Base-by-base conservation (phyloP, 148 eudicot species). In the Diospyros kaki region DNA sequence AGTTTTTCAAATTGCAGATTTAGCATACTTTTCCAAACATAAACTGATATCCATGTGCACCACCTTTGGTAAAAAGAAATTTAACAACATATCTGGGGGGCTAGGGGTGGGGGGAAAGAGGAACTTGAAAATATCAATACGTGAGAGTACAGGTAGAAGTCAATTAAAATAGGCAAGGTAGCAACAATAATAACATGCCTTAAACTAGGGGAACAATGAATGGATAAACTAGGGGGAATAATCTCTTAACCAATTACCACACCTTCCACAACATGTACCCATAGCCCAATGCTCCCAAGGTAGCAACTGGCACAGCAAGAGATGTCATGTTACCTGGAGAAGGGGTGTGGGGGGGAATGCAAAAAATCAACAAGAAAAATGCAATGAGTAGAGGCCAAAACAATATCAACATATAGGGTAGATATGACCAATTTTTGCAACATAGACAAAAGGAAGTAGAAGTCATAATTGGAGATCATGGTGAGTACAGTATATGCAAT, bases 251-350 rank as follows among this genome's bases (percentile, higher is more conserved):
- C 48, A 64, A 45, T 66, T 54, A 52, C 51, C 75, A n/a, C 73
- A 94, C 98, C 96, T 94, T 94, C 98, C 93, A 94, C 98, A 97
- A 92, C 97, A 94, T 94, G 82, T 92, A 94, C 66, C 96, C 98
- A 81, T 94, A 94, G 68, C 97, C 92, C 82, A 90, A 11, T 64
- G 93, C 93, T 58, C 98, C 97, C 67, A 90, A 12, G 51, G 93
- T 79, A 64, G 91, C 97, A 81, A 92, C 98, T 51, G 97, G 97
- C 77, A 90, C 78, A 61, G 89, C 75, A 38, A 92, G 78, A 75
- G 89, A 77, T 69, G 88, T 68, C 10, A 79, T 44, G 73, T 68
- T 80, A 84, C 88, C 97, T 88, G 83, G 14, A n/a, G 60, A 61
- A 28, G 59, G 58, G 60, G 38, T 58, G 43, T 40, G 50, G 64